Conservation (phyloP, 2,329 filamentous ascomycete species). For the Elsinoe fawcettii region DNA sequence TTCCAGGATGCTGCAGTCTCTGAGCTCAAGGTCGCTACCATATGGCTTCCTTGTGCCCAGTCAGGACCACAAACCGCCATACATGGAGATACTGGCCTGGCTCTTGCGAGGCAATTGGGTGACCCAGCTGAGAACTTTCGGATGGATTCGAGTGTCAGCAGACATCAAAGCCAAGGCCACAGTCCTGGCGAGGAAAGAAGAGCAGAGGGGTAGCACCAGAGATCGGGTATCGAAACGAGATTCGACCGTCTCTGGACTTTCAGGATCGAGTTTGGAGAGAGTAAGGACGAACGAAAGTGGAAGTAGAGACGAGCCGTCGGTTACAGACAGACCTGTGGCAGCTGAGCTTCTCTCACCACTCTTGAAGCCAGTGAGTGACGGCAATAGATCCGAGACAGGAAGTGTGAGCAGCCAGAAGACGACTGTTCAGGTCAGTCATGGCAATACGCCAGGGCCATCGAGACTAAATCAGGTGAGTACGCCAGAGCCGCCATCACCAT, state of each 20-base stretch:
- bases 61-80: constrained; percentile 77
- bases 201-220: constrained; percentile 13
- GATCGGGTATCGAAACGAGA: constrained; percentile 8
- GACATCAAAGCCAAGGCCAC: constrained; percentile 18
- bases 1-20: constrained; percentile 74
- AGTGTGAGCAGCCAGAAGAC: constrained; percentile 12
- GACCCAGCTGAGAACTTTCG: constrained; percentile 84
- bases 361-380: constrained; percentile 11
- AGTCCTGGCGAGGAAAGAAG: constrained; percentile 7
- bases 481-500: constrained; percentile 10
- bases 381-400: constrained; percentile 10
- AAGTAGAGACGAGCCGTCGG: not conserved
- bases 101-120: constrained; percentile 89
- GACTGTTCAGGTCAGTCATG: constrained; percentile 6
- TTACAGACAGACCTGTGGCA: not conserved
- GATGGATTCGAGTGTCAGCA: constrained; percentile 53
- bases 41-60: constrained; percentile 80
- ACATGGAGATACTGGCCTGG: constrained; percentile 89
- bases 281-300: constrained; percentile 6
- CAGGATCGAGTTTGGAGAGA: constrained; percentile 9
- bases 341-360: constrained; percentile 11
- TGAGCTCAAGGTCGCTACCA: constrained; percentile 71
- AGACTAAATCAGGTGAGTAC: constrained; percentile 11
- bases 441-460: constrained; percentile 1
- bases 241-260: constrained; percentile 10